A percentile compares a stretch with the other conserved stretches of the same genome.
Conservation (phyloP, 352 stramenopile species). For the Phytophthora podocarpi region DNA sequence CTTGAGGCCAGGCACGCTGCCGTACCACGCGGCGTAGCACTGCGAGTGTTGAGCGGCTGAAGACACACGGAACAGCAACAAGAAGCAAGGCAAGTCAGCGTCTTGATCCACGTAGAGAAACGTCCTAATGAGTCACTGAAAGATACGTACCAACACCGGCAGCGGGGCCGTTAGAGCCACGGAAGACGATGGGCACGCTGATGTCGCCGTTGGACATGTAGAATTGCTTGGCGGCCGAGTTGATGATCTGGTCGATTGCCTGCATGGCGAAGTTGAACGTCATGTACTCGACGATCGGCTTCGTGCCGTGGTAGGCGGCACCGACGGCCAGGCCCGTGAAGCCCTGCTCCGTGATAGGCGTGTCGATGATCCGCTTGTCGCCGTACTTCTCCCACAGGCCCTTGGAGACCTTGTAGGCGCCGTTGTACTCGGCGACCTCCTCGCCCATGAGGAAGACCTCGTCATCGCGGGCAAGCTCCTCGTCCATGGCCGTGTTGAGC, state of each 20-base stretch:
- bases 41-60: slow-evolving; percentile 98
- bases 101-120: neutral
- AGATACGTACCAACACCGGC: slow-evolving; percentile 92
- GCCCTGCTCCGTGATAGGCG: slow-evolving; percentile 98
- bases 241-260: slow-evolving; percentile 99
- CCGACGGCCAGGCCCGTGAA: slow-evolving; percentile 95
- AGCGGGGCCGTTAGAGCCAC: slow-evolving; percentile 97
- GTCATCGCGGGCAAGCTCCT: slow-evolving; percentile 98
- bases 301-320: slow-evolving; percentile 96
- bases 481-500: slow-evolving; percentile 98
- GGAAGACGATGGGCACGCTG: slow-evolving; percentile 99
- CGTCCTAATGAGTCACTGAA: neutral
- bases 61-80: neutral
- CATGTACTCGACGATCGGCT: slow-evolving; percentile 99
- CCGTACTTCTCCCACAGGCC: slow-evolving; percentile 99
- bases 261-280: slow-evolving; percentile 99
- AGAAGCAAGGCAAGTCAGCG: neutral
- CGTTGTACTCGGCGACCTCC: slow-evolving; percentile 99
- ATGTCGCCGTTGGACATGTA: slow-evolving; percentile 99
- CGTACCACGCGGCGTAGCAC: slow-evolving; percentile 99
- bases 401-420: slow-evolving; percentile 99
- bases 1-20: slow-evolving; percentile 97
- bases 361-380: slow-evolving; percentile 99
- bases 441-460: slow-evolving; percentile 96
- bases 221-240: slow-evolving; percentile 99